Evolutionary conservation across 768 basidiomycete species (phyloP), one percentile per base, ranked within the genome.

Genomic region (Terana coerulea): DNA sequence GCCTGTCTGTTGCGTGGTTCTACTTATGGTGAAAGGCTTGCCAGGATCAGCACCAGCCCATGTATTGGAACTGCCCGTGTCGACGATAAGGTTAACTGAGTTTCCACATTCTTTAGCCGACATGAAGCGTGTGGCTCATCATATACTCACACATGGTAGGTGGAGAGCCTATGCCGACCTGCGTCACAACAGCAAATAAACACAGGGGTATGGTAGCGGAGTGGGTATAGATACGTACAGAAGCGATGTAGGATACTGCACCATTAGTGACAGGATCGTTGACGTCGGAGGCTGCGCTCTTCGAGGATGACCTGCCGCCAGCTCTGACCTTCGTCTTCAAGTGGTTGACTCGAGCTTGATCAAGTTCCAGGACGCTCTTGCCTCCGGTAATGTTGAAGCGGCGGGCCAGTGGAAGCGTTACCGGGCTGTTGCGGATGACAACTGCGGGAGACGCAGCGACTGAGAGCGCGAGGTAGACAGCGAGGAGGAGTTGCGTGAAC

Each of bases 361-460:
- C 64, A 25, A 48, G 40, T 33, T 55, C 35, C 0, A 52, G 24
- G 17, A 66, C 26, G 30, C 56, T 59, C 24, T 53, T 3, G 5
- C 21, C 19, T 0, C 10, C 43, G 3, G 58, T 61, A n/a, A 53
- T 31, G 35, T 61, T 62, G 5, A 64, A 31, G 12, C 54, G 46
- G 5, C 59, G 51, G 5, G 57, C 57, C n/a, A 61, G 52, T 0
- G 56, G 58, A 7, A 64, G 28, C 3, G 55, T 60, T 5, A 62
- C 43, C 21, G 52, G 57, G 11, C 55, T 53, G 37, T 54, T 44
- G 9, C 63, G 51, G 46, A 55, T 57, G 41, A 64, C 49, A 31
- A 59, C 54, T 19, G 67, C 50, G 8, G 63, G 58, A 19, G 51
- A 60, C n/a, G 63, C 59, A 6, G 55, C 36, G 10, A 59, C 47